Conservation (phyloP, 148 eudicot species). For the Silene uniflora region DNA sequence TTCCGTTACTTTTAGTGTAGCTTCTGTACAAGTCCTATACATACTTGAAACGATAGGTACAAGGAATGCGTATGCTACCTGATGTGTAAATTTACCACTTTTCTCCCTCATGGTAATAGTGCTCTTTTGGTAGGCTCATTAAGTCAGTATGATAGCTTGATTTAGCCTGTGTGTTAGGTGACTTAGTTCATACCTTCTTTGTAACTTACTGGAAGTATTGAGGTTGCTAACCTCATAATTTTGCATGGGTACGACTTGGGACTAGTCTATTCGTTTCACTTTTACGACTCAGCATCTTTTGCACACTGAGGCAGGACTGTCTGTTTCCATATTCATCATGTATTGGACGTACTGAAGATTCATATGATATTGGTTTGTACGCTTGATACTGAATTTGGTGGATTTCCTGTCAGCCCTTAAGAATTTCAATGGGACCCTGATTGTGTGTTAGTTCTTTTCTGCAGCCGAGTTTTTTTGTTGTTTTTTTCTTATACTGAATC, state of each 20-base stretch:
- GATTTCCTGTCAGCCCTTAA: not conserved
- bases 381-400: not conserved
- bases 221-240: not conserved
- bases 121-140: not conserved
- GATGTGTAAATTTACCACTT: not conserved
- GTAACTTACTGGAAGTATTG: too few relatives aligned
- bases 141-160: not conserved
- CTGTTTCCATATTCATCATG: not conserved
- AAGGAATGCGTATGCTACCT: not conserved
- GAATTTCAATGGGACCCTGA: not conserved
- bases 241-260: not conserved
- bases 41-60: not conserved
- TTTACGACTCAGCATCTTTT: not conserved
- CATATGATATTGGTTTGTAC: not conserved
- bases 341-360: not conserved
- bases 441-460: slow-evolving; percentile 7
- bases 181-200: not conserved
- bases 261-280: not conserved
- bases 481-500: not conserved
- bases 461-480: not conserved
- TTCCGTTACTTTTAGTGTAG: not conserved
- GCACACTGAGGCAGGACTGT: not conserved
- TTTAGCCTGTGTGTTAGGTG: not conserved
- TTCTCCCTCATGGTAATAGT: not conserved
- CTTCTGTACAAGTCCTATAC: not conserved